phyloP scores from a whole-genome alignment of 225 moss, liverwort and hornwort species.

The Antitrichia curtipendula region DNA sequence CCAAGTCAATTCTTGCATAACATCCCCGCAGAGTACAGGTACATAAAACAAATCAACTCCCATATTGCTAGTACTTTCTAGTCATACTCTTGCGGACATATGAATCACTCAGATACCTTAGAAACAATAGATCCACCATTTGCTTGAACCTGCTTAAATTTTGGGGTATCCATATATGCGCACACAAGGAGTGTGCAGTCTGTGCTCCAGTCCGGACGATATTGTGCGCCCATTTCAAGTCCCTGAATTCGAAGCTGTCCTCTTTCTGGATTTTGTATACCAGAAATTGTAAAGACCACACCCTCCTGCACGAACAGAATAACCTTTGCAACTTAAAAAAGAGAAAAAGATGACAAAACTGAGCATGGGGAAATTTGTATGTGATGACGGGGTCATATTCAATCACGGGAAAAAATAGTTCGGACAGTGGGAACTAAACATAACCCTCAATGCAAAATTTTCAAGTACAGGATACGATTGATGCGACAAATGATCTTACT shows the following conservation, averaged over 20 bases:
- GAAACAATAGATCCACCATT: slow-evolving; percentile 59
- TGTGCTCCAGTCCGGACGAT: slow-evolving; percentile 55
- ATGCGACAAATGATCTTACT: slow-evolving; percentile 19
- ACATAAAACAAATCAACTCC: not conserved
- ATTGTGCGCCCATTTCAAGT: slow-evolving; percentile 68
- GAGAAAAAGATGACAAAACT: not conserved
- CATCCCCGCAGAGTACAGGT: not conserved
- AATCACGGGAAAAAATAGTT: not conserved
- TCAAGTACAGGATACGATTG: not conserved
- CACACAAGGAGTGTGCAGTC: slow-evolving; percentile 78
- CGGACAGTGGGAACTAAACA: not conserved
- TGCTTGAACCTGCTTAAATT: slow-evolving; percentile 67
- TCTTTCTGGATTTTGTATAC: slow-evolving; percentile 76
- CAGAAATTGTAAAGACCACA: slow-evolving; percentile 65
- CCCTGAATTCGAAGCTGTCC: slow-evolving; percentile 45
- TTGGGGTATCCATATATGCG: slow-evolving; percentile 53
- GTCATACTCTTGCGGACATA: not conserved
- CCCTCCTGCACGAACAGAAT: slow-evolving; percentile 45
- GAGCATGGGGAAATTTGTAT: not conserved
- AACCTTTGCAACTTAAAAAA: not conserved
- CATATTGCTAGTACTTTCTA: not conserved
- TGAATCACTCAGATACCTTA: slow-evolving; percentile 25
- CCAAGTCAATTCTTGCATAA: not conserved
- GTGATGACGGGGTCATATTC: not conserved
- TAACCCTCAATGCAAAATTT: not conserved